phyloP scores from a whole-genome alignment of 768 basidiomycete genomes.

The Rossbeevera mucosa region DNA sequence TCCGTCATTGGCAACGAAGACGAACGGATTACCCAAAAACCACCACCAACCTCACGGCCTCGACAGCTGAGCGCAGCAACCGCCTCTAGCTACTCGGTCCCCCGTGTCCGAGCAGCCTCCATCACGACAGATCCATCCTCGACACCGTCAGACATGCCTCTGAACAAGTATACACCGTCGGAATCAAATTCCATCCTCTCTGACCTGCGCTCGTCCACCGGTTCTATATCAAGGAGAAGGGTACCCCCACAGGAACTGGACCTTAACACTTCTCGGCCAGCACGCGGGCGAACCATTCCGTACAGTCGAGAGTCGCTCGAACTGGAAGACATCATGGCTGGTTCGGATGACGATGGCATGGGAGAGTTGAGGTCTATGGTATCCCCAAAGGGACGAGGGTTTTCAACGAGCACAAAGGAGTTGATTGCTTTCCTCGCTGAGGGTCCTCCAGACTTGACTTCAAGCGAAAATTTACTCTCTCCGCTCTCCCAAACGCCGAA shows the following conservation, averaged over 20 bases:
- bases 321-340: conserved; percentile 70
- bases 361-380: conserved; percentile 19
- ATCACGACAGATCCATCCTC: conserved; percentile 29
- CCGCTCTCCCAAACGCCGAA: conserved; percentile 28
- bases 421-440: conserved; percentile 56
- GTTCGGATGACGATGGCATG: conserved; percentile 57
- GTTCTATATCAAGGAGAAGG: conserved; percentile 19
- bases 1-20: conserved; percentile 66
- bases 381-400: conserved; percentile 40
- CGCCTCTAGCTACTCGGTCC: conserved; percentile 30
- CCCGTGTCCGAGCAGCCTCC: conserved; percentile 30
- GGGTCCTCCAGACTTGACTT: conserved; percentile 44
- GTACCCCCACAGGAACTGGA: conserved; percentile 28
- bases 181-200: conserved; percentile 29
- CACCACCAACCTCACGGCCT: conserved; percentile 36
- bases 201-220: conserved; percentile 22
- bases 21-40: conserved; percentile 26
- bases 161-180: conserved; percentile 29
- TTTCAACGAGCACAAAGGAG: conserved; percentile 46
- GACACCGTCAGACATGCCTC: conserved; percentile 5
- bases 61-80: conserved; percentile 47
- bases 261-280: conserved; percentile 21
- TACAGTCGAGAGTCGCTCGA: conserved; percentile 66
- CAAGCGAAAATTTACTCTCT: conserved; percentile 42
- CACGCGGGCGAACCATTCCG: conserved; percentile 44